Evolutionary conservation across 768 basidiomycete genomes (phyloP).

Genomic region (Auriscalpium orientale): DNA sequence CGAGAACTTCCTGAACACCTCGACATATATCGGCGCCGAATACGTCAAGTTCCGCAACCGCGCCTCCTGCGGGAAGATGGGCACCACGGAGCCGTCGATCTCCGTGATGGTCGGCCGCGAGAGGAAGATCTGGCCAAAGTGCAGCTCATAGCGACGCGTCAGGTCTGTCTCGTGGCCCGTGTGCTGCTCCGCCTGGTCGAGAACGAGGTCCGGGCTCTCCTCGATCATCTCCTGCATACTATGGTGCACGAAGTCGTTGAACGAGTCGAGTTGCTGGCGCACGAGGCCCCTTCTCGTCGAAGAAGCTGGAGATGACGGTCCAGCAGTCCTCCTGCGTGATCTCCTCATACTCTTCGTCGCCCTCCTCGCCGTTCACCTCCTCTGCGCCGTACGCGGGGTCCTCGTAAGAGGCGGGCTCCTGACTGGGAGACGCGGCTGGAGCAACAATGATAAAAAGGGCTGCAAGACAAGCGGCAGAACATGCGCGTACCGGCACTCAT

Average conservation of each 20-base stretch:
- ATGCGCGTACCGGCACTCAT: conserved; percentile 17
- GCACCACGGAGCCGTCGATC: conserved; percentile 87
- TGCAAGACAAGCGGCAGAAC: conserved; percentile 3
- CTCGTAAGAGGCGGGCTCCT: conserved; percentile 33
- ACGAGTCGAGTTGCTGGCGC: conserved; percentile 94
- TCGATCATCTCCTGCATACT: conserved; percentile 99
- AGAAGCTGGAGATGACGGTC: conserved; percentile 94
- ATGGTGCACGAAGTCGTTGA: conserved; percentile 98
- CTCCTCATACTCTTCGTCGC: conserved; percentile 57
- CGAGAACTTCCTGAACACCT: conserved; percentile 84
- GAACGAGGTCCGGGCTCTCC: conserved; percentile 89
- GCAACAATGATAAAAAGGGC: conserved; percentile 8
- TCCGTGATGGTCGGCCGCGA: conserved; percentile 93
- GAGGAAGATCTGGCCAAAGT: conserved; percentile 96
- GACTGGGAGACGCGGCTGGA: conserved; percentile 12
- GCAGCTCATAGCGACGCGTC: conserved; percentile 92
- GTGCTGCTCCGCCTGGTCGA: conserved; percentile 96
- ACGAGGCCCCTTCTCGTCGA: conserved; percentile 97
- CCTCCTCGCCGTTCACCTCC: conserved; percentile 46
- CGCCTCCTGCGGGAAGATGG: conserved; percentile 96
- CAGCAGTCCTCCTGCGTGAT: conserved; percentile 93
- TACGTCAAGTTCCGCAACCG: conserved; percentile 92
- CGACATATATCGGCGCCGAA: conserved; percentile 90
- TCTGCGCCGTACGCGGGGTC: conserved; percentile 49
- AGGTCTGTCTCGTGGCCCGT: conserved; percentile 75